Evolutionary conservation across 1,284 basidiomycete species (phyloP).

Genomic region (Stygiomarasmius scandens): DNA sequence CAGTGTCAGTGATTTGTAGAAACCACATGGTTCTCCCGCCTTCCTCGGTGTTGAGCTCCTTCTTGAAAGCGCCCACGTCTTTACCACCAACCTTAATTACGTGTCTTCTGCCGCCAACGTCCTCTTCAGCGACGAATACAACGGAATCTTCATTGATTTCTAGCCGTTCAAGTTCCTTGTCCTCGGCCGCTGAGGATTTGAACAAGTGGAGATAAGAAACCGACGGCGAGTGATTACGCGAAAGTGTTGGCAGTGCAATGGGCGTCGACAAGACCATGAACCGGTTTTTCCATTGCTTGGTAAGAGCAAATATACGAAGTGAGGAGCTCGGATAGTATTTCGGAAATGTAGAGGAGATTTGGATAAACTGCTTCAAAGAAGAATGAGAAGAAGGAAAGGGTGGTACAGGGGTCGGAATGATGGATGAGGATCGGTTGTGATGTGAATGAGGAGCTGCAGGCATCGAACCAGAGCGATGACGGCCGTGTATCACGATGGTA

Average conservation of each 20-base stretch:
- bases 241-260: slow-evolving; percentile 12
- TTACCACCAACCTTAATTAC: slow-evolving; percentile 70
- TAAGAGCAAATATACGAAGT: slow-evolving; percentile 67
- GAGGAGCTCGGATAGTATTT: slow-evolving; percentile 70
- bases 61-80: slow-evolving; percentile 53
- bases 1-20: slow-evolving; percentile 60
- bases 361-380: slow-evolving; percentile 51
- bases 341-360: slow-evolving; percentile 54
- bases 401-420: slow-evolving; percentile 38
- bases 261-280: slow-evolving; percentile 64
- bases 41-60: slow-evolving; percentile 37
- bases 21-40: slow-evolving; percentile 59
- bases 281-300: slow-evolving; percentile 72
- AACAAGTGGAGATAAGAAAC: slow-evolving; percentile 71
- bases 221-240: slow-evolving; percentile 23
- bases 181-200: slow-evolving; percentile 57
- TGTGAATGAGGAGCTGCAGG: slow-evolving; percentile 7
- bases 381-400: slow-evolving; percentile 60
- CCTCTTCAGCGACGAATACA: slow-evolving; percentile 72
- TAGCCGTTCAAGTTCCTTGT: slow-evolving; percentile 70
- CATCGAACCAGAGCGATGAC: slow-evolving; percentile 40
- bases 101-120: slow-evolving; percentile 60
- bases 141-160: slow-evolving; percentile 75
- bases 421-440: neutral
- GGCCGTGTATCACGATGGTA: slow-evolving; percentile 8